Percentiles rank a stretch among this genome's conserved stretches.
These are phyloP conservation scores for Fraxinus excelsior DNA, from an alignment of 257 asterid genomes.

Conservation along the genomic window DNA sequence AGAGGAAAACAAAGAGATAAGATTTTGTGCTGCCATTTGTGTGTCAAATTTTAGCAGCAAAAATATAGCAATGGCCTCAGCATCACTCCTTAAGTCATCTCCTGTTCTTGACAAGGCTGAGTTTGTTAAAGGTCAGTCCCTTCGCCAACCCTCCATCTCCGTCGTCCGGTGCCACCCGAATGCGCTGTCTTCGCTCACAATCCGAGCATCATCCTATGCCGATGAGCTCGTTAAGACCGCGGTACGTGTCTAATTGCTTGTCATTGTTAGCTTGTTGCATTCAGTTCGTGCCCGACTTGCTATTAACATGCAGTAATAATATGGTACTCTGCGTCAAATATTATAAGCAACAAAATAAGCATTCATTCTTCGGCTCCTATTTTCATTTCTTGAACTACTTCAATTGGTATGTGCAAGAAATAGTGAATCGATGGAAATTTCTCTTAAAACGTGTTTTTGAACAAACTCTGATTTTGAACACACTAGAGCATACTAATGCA, in stretches of 20 bases:
- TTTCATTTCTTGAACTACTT: too few relatives aligned
- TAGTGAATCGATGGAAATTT: too few relatives aligned
- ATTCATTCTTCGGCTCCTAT: too few relatives aligned
- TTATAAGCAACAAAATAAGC: too few relatives aligned
- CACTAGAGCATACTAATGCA: background rate
- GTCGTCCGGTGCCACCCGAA: conserved; percentile 48
- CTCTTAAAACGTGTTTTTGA: too few relatives aligned
- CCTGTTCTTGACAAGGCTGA: conserved; percentile 76
- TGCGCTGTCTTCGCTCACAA: conserved; percentile 44
- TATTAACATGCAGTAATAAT: background rate
- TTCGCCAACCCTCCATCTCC: conserved; percentile 66
- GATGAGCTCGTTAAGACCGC: conserved; percentile 94
- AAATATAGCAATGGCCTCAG: conserved; percentile 66
- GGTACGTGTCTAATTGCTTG: conserved; percentile 37
- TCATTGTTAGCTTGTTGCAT: background rate
- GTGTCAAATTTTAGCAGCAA: background rate
- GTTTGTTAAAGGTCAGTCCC: conserved; percentile 66
- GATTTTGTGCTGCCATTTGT: conserved; percentile 29
- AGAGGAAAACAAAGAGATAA: conserved; percentile 51
- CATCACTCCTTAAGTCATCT: conserved; percentile 83
- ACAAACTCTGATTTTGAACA: background rate
- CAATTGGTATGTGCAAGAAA: too few relatives aligned
- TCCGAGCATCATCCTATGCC: conserved; percentile 80
- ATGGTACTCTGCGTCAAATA: background rate
- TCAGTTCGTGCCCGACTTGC: background rate